Percentiles rank a stretch among this genome's conserved stretches.
phyloP scores from a whole-genome alignment of 2,329 filamentous ascomycete species.

The Colletotrichum spinosum region DNA sequence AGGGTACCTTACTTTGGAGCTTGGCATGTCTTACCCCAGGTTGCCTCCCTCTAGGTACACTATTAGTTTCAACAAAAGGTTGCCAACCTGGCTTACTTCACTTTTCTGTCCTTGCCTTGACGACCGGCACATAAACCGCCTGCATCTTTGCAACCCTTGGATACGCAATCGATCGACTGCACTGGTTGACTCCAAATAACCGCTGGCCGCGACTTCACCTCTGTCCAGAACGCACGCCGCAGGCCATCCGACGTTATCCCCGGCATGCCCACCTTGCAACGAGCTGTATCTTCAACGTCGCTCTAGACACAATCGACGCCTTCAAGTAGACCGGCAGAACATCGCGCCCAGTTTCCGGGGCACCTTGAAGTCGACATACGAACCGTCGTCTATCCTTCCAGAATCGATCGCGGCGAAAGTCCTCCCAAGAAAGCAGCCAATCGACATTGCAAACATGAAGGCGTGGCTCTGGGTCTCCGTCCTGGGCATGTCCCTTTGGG shows the following conservation, averaged over 20 bases:
- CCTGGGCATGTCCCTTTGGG: slow-evolving; percentile 66
- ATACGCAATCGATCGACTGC: too few relatives aligned
- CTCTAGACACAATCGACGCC: slow-evolving; percentile 13
- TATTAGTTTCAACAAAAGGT: slow-evolving; percentile 33
- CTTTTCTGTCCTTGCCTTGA: background rate
- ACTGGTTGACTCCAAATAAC: too few relatives aligned
- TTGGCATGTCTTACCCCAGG: slow-evolving; percentile 26
- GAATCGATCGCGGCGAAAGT: background rate
- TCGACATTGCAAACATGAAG: slow-evolving; percentile 59
- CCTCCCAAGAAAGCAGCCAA: background rate
- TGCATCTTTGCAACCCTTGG: too few relatives aligned
- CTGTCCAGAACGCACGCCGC: too few relatives aligned
- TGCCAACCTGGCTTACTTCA: slow-evolving; percentile 33
- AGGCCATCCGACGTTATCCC: too few relatives aligned
- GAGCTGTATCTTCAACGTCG: slow-evolving; percentile 3
- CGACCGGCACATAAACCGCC: too few relatives aligned
- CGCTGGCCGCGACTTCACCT: too few relatives aligned
- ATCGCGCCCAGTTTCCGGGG: too few relatives aligned
- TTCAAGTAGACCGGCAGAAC: too few relatives aligned
- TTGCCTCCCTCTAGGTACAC: slow-evolving; percentile 12
- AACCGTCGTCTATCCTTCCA: too few relatives aligned
- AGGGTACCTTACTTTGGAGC: slow-evolving; percentile 15
- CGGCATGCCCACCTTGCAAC: background rate
- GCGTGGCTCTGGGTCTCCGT: slow-evolving; percentile 62
- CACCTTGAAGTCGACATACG: too few relatives aligned